Base-by-base conservation (phyloP, 2,329 filamentous ascomycete genomes). In the Cyanodermella asteris region DNA sequence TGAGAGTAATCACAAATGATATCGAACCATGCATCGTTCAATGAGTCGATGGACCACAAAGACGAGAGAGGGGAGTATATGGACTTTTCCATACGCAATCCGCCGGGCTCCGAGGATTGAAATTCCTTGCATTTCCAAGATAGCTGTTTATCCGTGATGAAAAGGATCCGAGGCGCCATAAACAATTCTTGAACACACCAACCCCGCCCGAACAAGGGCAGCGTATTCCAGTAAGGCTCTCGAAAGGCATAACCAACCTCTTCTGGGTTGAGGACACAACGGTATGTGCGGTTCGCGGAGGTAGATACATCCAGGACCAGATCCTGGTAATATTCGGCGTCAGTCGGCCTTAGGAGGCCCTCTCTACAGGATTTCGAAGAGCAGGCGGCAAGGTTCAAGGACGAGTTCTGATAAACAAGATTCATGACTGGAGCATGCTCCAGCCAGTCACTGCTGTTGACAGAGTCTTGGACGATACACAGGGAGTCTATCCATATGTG, bases 401-500 rank as follows among this genome's bases (percentile, higher is more conserved):
- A 37, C 30, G 7, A 20, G n/a, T 24, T 29, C 21, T 6, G 30
- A 24, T 37, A 36, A 10, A 38, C 30, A 4, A 27, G 18, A 10
- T 26, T 13, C 36, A 38, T 38, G 8, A 22, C 20, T 5, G 29
- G 14, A 7, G 31, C 18, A 16, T 37, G 32, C 10, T 22, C 16
- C 11, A 28, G 20, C 31, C 31, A 36, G 19, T 33, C 33, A 4
- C 18, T 22, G 2, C 8, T 13, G 12, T 27, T 30, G 25, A 37
- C 35, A 11, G 23, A 24, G 13, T 30, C 29, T 21, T 38, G 37
- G 5, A 38, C 26, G 16, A 38, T 39, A 19, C 35, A 37, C 3
- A 38, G 18, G 5, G 26, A 20, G 20, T 38, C 35, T 13, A 37
- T 34, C 37, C 36, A 38, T 4, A 37, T 60, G 13, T 30, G 11